Evolutionary conservation across 2,329 filamentous ascomycete species (phyloP).

Genomic region (Mollisia scopiformis): DNA sequence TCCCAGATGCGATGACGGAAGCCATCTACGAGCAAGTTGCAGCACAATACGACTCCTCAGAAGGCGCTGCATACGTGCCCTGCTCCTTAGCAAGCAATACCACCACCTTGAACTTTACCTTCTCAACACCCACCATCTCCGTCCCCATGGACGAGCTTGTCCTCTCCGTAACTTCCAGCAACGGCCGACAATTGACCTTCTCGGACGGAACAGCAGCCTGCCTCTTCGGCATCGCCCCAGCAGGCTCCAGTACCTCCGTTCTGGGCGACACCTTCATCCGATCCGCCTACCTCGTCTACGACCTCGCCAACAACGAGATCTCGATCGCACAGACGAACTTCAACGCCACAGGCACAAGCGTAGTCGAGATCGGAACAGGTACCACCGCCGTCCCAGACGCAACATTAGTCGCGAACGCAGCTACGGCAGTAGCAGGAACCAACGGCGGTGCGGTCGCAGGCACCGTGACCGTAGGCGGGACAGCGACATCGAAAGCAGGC

Average conservation of each 20-base stretch:
- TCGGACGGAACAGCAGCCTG: constrained; percentile 59
- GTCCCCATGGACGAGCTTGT: constrained; percentile 64
- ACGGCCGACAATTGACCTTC: constrained; percentile 53
- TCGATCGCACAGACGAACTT: constrained; percentile 70
- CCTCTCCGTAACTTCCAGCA: constrained; percentile 48
- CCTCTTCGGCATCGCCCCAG: constrained; percentile 68
- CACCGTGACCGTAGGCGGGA: constrained; percentile 11
- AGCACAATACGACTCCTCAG: constrained; percentile 57
- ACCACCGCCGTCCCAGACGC: constrained; percentile 56
- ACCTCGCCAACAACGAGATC: constrained; percentile 72
- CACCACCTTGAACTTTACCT: constrained; percentile 54
- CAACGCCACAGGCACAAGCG: constrained; percentile 53
- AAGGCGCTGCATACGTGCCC: constrained; percentile 63
- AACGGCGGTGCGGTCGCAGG: constrained; percentile 14
- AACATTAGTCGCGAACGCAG: constrained; percentile 50
- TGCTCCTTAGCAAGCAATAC: constrained; percentile 52
- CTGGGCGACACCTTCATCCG: constrained; percentile 77
- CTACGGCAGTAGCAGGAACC: constrained; percentile 46
- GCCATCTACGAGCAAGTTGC: constrained; percentile 61
- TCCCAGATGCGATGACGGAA: constrained; percentile 58
- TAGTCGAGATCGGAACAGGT: constrained; percentile 59
- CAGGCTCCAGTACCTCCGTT: constrained; percentile 57
- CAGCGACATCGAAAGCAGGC: constrained; percentile 19
- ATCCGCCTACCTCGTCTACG: constrained; percentile 76
- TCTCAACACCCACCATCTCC: constrained; percentile 54